These are phyloP conservation scores for Termitomyces sp. DNA, from an alignment of 768 basidiomycete species.

Conservation along the genomic window DNA sequence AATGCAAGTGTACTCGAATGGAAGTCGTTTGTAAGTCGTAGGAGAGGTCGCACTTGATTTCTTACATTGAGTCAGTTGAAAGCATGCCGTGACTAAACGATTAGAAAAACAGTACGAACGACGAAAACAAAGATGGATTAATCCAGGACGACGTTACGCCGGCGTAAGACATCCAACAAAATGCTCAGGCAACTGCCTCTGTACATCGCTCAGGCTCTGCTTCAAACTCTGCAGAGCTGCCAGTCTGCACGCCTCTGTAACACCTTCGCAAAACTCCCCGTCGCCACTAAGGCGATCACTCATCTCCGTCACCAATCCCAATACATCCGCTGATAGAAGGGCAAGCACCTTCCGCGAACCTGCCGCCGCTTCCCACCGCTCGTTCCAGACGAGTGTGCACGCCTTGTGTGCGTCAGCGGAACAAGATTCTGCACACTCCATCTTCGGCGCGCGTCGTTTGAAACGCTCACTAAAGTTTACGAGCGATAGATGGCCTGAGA, in stretches of 20 bases:
- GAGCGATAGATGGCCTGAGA: constrained; percentile 34
- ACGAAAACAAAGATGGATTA: not conserved
- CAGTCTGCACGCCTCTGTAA: constrained; percentile 27
- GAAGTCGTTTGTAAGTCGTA: too few relatives aligned
- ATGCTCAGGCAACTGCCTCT: constrained; percentile 10
- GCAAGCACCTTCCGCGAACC: constrained; percentile 30
- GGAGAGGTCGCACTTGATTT: too few relatives aligned
- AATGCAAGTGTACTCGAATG: too few relatives aligned
- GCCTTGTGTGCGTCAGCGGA: constrained; percentile 18
- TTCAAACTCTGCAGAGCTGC: constrained; percentile 25
- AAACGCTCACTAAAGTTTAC: constrained; percentile 32
- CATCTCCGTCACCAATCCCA: constrained; percentile 28
- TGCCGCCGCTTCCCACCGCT: constrained; percentile 29
- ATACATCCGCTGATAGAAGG: constrained; percentile 27
- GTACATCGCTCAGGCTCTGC: constrained; percentile 5
- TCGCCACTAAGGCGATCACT: constrained; percentile 30
- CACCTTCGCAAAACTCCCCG: constrained; percentile 23
- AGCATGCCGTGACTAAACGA: too few relatives aligned
- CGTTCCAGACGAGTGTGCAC: constrained; percentile 29
- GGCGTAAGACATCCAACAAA: constrained; percentile 9
- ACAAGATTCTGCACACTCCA: constrained; percentile 22
- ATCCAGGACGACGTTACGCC: not conserved
- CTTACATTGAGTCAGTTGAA: too few relatives aligned
- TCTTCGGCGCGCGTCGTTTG: constrained; percentile 23
- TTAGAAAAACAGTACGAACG: not conserved